Evolutionary conservation across 2,329 filamentous ascomycete genomes (phyloP), one percentile per base, ranked within the genome.

Genomic region (Arthrinium puccinioides): DNA sequence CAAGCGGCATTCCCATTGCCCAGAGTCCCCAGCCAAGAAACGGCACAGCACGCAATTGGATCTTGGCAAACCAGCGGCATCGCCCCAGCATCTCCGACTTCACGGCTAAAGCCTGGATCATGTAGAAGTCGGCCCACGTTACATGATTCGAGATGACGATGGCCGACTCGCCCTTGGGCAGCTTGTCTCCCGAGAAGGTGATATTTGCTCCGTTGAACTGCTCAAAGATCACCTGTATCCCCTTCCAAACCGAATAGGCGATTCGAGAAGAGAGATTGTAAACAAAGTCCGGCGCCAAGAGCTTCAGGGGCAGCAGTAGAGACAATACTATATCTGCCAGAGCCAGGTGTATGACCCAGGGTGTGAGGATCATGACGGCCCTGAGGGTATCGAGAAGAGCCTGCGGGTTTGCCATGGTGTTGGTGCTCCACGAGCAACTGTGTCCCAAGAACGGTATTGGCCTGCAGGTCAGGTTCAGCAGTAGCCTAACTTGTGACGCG

Each of bases 1-100:
- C 74, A 57, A 81, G 64, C 6, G 76, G 76, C 73, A 81, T 79
- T 3, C 75, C 74, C 66, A 80, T 76, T 4, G 70, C 75, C 75
- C 74, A 79, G 23, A 81, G 61, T 2, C 74, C 77, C 76, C 76
- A 80, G 14, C 76, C 76, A 7, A 80, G 61, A 42, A 82, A 72
- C 5, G 76, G 76, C 10, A 81, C 70, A 57, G 67, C 64, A 42
- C 67, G 67, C 40, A 82, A 62, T 53, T 78, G 67, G 41, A 69
- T 66, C 57, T 80, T 82, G 39, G 75, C 71, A 52, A 81, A 79
- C 64, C 76, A 81, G 20, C 74, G 68, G 49, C 72, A 79, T 35
- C 72, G 63, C n/a, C 70, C 64, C 7, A 81, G 64, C 78, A 82
- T 82, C 38, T 64, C 66, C 10, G 70, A 57, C 28, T 61, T 61